Conservation (phyloP, 2,329 filamentous ascomycete species). For the Pseudogymnoascus pannorum region DNA sequence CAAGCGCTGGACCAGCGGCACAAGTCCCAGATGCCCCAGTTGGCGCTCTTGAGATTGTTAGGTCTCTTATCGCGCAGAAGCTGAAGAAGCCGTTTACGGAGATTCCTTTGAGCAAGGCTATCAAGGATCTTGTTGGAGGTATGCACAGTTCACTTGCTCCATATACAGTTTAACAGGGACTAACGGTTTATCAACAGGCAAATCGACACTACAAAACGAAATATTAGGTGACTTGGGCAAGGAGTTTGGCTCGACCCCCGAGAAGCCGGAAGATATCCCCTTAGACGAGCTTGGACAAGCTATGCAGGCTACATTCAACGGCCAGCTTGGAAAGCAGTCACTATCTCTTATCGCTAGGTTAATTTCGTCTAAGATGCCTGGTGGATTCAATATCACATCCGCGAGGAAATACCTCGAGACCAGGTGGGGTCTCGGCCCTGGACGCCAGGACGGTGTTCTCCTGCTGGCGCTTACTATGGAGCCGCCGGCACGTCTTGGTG, state of each 20-base stretch:
- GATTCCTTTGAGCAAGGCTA: conserved; percentile 88
- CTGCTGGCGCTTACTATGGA: conserved; percentile 89
- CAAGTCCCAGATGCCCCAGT: conserved; percentile 82
- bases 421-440: conserved; percentile 79
- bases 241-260: conserved; percentile 95
- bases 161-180: conserved; percentile 15
- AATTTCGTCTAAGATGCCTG: conserved; percentile 98
- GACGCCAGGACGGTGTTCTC: conserved; percentile 85
- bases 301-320: conserved; percentile 98
- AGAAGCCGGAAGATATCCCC: conserved; percentile 96
- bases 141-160: conserved; percentile 34
- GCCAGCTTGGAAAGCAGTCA: conserved; percentile 94
- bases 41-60: conserved; percentile 80
- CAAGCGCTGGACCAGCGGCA: conserved; percentile 77
- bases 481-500: conserved; percentile 77
- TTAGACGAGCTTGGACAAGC: conserved; percentile 89
- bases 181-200: conserved; percentile 50
- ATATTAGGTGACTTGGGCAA: conserved; percentile 96
- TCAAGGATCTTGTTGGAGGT: conserved; percentile 98
- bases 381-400: conserved; percentile 96
- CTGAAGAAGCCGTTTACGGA: conserved; percentile 89
- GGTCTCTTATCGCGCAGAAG: conserved; percentile 89
- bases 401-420: conserved; percentile 93
- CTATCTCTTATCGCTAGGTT: conserved; percentile 86
- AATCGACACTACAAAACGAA: conserved; percentile 97